phyloP scores from a whole-genome alignment of 148 eudicot species.

The Hydrangea macrophylla region DNA sequence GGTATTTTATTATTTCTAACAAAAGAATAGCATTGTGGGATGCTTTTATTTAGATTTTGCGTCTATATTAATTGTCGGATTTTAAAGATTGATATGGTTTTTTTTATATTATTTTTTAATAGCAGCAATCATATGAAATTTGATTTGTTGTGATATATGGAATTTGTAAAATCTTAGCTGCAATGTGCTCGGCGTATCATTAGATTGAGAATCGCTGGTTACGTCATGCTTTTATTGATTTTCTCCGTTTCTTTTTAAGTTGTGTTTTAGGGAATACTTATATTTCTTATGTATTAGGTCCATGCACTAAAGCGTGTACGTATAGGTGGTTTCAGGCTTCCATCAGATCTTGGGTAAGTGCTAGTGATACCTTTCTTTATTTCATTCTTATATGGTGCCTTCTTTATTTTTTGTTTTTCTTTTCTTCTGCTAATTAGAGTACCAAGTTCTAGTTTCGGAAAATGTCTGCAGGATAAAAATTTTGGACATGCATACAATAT shows the following conservation, averaged over 20 bases:
- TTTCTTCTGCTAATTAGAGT: neutral
- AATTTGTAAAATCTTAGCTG: neutral
- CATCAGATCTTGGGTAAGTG: constrained; percentile 81
- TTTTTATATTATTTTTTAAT: neutral
- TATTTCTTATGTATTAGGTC: constrained; percentile 44
- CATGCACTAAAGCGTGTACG: constrained; percentile 80
- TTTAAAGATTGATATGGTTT: neutral
- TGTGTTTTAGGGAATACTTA: neutral
- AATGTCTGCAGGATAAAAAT: too few relatives aligned
- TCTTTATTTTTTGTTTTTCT: constrained; percentile 1
- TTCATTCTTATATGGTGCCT: neutral
- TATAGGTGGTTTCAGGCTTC: constrained; percentile 89
- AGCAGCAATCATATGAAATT: neutral
- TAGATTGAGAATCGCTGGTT: constrained; percentile 7
- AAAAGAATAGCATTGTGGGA: too few relatives aligned
- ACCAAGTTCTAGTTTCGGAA: neutral
- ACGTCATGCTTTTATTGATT: neutral
- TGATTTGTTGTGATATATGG: neutral
- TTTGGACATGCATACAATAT: too few relatives aligned
- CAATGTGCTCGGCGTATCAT: neutral
- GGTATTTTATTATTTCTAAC: too few relatives aligned
- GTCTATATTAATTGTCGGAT: neutral
- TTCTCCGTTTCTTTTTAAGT: neutral
- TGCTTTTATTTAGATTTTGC: too few relatives aligned
- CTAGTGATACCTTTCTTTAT: constrained; percentile 6